phyloP scores from a whole-genome alignment of 2,329 filamentous ascomycete genomes.

The Diplodia corticola region DNA sequence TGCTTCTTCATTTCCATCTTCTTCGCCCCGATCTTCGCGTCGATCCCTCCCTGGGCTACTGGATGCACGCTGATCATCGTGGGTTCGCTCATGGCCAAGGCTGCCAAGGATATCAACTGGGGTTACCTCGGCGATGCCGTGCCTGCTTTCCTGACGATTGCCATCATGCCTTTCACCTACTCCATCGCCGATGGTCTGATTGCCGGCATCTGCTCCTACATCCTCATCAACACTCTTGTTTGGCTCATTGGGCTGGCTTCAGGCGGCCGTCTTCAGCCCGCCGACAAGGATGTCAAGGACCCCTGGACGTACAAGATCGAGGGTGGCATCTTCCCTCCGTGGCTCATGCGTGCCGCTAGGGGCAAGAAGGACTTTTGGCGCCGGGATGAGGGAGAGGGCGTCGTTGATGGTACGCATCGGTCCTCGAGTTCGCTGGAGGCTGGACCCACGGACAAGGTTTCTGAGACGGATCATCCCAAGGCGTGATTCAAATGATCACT shows the following conservation, averaged over 20 bases:
- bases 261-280: constrained; percentile 69
- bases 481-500: not conserved
- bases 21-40: constrained; percentile 88
- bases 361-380: constrained; percentile 76
- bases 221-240: constrained; percentile 69
- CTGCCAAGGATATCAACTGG: constrained; percentile 86
- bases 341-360: constrained; percentile 62
- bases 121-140: constrained; percentile 78
- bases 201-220: constrained; percentile 74
- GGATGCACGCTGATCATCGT: constrained; percentile 86
- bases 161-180: constrained; percentile 88
- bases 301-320: constrained; percentile 76
- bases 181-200: constrained; percentile 86
- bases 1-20: constrained; percentile 87
- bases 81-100: constrained; percentile 80
- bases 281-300: constrained; percentile 75
- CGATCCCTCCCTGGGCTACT: constrained; percentile 85
- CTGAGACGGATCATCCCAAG: not conserved
- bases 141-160: constrained; percentile 80
- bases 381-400: not conserved
- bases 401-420: not conserved
- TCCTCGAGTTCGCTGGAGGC: constrained; percentile 1
- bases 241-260: constrained; percentile 68
- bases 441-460: not conserved
- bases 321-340: constrained; percentile 73